A percentile compares a stretch with the other conserved stretches of the same genome.
phyloP scores from a whole-genome alignment of 768 basidiomycete species.

The Tylopilus intermedius region DNA sequence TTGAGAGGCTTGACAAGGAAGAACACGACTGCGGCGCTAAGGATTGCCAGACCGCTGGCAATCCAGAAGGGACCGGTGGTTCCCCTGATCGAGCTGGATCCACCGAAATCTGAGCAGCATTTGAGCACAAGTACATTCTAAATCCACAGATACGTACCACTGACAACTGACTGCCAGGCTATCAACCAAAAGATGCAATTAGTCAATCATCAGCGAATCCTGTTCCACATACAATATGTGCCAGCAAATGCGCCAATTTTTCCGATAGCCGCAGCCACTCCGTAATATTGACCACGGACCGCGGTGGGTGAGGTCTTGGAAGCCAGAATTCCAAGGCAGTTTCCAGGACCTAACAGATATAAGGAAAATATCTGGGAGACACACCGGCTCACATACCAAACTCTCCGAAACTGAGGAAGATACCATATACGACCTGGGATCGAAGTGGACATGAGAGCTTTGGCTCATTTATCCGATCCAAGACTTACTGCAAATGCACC shows the following conservation, averaged over 20 bases:
- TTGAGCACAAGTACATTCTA: background rate
- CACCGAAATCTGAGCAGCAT: constrained; percentile 52
- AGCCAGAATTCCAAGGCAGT: constrained; percentile 80
- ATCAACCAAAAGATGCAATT: background rate
- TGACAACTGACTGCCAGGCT: constrained; percentile 67
- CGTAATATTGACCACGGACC: constrained; percentile 82
- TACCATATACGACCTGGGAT: constrained; percentile 73
- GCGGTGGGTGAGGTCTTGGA: constrained; percentile 84
- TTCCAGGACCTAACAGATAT: constrained; percentile 59
- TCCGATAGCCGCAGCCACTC: constrained; percentile 78
- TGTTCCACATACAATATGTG: constrained; percentile 58
- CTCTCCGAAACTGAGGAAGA: constrained; percentile 88
- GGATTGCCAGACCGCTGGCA: constrained; percentile 75
- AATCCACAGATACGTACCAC: constrained; percentile 35
- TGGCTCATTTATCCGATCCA: background rate
- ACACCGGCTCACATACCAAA: constrained; percentile 44
- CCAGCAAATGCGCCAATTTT: constrained; percentile 83
- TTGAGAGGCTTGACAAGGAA: constrained; percentile 70
- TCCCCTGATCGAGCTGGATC: constrained; percentile 44
- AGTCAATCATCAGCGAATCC: background rate
- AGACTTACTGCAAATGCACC: constrained; percentile 66
- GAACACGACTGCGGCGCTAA: constrained; percentile 70
- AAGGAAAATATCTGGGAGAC: background rate
- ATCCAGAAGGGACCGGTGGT: constrained; percentile 88
- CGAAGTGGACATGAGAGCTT: background rate